These are phyloP conservation scores for Dillenia turbinata DNA, from an alignment of 164 flowering plant species.

Conservation along the genomic window DNA sequence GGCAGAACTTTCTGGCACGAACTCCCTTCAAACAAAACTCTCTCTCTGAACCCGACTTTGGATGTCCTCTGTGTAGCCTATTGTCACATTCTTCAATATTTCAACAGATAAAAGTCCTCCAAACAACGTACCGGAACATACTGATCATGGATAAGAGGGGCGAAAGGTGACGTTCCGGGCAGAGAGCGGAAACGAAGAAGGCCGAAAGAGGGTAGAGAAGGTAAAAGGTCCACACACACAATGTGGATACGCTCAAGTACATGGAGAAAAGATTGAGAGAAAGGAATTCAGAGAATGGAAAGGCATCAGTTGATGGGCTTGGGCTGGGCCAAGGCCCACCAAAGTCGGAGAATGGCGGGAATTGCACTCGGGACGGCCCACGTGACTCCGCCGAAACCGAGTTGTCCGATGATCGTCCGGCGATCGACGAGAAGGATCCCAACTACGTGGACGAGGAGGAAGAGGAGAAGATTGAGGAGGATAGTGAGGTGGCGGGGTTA, in stretches of 20 bases:
- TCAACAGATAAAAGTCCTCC: too few relatives aligned
- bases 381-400: constrained; percentile 28
- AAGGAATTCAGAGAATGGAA: constrained; percentile 66
- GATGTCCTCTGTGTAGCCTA: too few relatives aligned
- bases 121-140: too few relatives aligned
- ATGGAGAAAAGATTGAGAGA: constrained; percentile 59
- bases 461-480: constrained; percentile 28
- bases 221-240: constrained; percentile 30
- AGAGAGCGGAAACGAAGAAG: constrained; percentile 45
- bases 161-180: constrained; percentile 30
- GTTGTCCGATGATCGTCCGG: constrained; percentile 35
- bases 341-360: constrained; percentile 81
- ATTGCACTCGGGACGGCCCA: constrained; percentile 92
- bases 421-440: constrained; percentile 65
- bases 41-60: not conserved
- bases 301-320: constrained; percentile 53
- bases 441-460: constrained; percentile 59
- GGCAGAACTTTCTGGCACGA: too few relatives aligned
- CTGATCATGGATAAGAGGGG: not conserved
- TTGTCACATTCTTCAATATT: too few relatives aligned
- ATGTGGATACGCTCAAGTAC: constrained; percentile 51
- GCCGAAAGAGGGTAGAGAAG: constrained; percentile 46
- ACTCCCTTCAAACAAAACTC: too few relatives aligned
- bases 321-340: constrained; percentile 22
- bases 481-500: constrained; percentile 24